Evolutionary conservation across 768 basidiomycete species (phyloP).

Genomic region (Coprinopsis sp.): DNA sequence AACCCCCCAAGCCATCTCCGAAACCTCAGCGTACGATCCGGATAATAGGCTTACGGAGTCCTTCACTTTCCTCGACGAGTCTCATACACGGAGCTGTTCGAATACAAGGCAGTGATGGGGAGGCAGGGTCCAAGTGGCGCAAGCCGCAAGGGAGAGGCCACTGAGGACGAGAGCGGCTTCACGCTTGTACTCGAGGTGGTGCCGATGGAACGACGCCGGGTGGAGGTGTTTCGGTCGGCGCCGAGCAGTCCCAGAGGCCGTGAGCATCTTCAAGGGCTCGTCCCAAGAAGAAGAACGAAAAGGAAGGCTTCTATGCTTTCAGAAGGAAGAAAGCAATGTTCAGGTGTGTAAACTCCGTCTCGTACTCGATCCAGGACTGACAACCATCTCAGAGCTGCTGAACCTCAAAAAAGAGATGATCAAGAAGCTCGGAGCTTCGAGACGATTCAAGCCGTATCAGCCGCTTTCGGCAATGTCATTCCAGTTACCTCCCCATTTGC

Average conservation of each 20-base stretch:
- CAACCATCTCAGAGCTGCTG: constrained; percentile 50
- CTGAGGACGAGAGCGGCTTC: constrained; percentile 93
- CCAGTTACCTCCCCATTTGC: no score
- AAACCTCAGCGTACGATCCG: constrained; percentile 50
- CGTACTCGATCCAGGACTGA: constrained; percentile 7
- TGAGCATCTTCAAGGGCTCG: constrained; percentile 43
- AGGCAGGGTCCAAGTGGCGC: constrained; percentile 64
- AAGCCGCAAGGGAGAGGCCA: constrained; percentile 77
- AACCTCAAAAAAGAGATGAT: constrained; percentile 74
- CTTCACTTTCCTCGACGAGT: constrained; percentile 62
- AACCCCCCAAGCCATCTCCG: constrained; percentile 50
- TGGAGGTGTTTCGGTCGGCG: constrained; percentile 62
- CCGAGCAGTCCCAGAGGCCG: constrained; percentile 63
- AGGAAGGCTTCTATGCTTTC: constrained; percentile 86
- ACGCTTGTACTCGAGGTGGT: constrained; percentile 88
- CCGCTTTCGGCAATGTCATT: neutral
- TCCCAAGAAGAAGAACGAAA: constrained; percentile 61
- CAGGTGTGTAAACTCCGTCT: constrained; percentile 46
- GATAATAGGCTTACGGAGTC: constrained; percentile 68
- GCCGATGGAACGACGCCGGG: constrained; percentile 86
- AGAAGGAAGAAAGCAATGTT: constrained; percentile 85
- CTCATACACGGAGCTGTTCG: constrained; percentile 72
- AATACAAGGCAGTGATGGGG: constrained; percentile 60
- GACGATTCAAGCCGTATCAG: constrained; percentile 85
- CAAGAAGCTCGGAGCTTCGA: constrained; percentile 71